Evolutionary conservation across 306 rosid genomes (phyloP).

Genomic region (Senna siamea): DNA sequence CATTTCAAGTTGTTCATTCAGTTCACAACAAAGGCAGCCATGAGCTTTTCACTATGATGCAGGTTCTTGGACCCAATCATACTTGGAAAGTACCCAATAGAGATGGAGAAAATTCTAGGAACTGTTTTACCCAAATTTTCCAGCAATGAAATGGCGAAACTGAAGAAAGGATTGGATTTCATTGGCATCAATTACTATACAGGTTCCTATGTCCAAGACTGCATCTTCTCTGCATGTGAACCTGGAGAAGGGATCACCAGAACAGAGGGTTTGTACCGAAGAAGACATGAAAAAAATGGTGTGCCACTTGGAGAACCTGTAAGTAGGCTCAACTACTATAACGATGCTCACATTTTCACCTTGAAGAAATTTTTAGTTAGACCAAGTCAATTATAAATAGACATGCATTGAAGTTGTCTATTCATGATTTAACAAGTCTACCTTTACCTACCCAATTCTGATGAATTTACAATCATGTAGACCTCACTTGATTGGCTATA

Average conservation of each 20-base stretch:
- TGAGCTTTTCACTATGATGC: no score
- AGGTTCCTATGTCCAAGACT: slow-evolving; percentile 60
- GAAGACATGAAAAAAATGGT: slow-evolving; percentile 45
- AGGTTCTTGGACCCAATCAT: slow-evolving; percentile 78
- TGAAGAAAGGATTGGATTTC: slow-evolving; percentile 63
- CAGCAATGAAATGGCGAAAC: slow-evolving; percentile 28
- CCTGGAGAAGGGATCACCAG: slow-evolving; percentile 56
- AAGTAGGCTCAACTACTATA: no score
- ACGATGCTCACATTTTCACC: no score
- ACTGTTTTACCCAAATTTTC: slow-evolving; percentile 52
- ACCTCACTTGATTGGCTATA: slow-evolving; percentile 52
- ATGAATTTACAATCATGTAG: slow-evolving; percentile 54
- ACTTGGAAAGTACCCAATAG: slow-evolving; percentile 61
- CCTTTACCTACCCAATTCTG: no score
- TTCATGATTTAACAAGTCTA: no score
- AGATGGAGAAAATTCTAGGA: slow-evolving; percentile 66
- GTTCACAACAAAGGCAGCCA: no score
- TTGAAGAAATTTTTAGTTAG: no score
- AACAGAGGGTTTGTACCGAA: slow-evolving; percentile 57
- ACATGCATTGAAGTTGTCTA: no score
- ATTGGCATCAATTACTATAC: slow-evolving; percentile 78
- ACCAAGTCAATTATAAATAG: no score
- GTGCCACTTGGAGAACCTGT: slow-evolving; percentile 59
- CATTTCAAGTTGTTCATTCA: no score
- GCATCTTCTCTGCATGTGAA: slow-evolving; percentile 61